Conservation (phyloP, 2,329 filamentous ascomycete species). For the Pseudocercospora fuligena region DNA sequence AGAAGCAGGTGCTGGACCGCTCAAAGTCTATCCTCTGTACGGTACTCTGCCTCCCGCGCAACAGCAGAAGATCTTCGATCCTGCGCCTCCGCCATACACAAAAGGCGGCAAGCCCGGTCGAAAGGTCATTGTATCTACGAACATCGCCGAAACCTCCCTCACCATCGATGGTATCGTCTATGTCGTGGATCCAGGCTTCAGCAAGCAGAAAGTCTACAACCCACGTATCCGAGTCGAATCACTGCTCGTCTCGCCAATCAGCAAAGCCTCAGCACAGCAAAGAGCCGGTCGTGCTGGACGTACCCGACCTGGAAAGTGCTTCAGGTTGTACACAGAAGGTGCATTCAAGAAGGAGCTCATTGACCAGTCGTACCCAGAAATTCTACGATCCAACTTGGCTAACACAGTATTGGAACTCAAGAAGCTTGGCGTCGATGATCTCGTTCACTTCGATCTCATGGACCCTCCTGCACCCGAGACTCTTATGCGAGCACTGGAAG, state of each 20-base stretch:
- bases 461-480: slow-evolving; percentile 97
- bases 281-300: slow-evolving; percentile 98
- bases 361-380: slow-evolving; percentile 95
- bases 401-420: slow-evolving; percentile 96
- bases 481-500: slow-evolving; percentile 95
- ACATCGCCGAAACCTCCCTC: slow-evolving; percentile 96
- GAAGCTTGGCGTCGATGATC: slow-evolving; percentile 92
- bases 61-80: slow-evolving; percentile 86
- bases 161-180: slow-evolving; percentile 99
- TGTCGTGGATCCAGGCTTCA: slow-evolving; percentile 98
- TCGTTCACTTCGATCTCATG: slow-evolving; percentile 99
- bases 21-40: slow-evolving; percentile 91
- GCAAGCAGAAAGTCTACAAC: slow-evolving; percentile 99
- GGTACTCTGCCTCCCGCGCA: slow-evolving; percentile 89
- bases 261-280: slow-evolving; percentile 95
- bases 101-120: slow-evolving; percentile 84
- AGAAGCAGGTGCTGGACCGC: slow-evolving; percentile 87
- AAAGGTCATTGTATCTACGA: slow-evolving; percentile 93
- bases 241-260: slow-evolving; percentile 95
- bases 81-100: slow-evolving; percentile 73
- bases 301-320: slow-evolving; percentile 97
- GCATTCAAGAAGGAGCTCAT: slow-evolving; percentile 99
- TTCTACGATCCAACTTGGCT: slow-evolving; percentile 89
- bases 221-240: slow-evolving; percentile 95
- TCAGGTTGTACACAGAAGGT: slow-evolving; percentile 90